Conservation (phyloP, 148 eudicot species). For the Rhododendron ferrugineum region DNA sequence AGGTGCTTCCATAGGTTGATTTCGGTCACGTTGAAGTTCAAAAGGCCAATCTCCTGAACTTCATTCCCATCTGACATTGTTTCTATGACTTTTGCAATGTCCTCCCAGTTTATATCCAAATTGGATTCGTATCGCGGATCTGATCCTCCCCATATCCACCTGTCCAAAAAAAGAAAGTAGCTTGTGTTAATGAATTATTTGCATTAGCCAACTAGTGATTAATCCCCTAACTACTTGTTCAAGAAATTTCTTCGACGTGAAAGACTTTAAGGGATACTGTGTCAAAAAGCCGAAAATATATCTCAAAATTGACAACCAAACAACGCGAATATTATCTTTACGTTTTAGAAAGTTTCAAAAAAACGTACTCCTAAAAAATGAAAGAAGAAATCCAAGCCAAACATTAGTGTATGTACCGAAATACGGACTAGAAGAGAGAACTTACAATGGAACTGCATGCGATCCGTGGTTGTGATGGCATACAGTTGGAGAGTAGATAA, state of each 20-base stretch:
- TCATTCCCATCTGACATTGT: slow-evolving; percentile 26
- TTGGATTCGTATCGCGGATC: slow-evolving; percentile 62
- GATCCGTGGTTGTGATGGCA: slow-evolving; percentile 30
- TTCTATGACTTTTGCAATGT: slow-evolving; percentile 33
- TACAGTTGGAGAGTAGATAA: slow-evolving; percentile 34
- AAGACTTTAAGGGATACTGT: not conserved
- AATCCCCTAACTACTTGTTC: not conserved
- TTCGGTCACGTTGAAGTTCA: slow-evolving; percentile 58
- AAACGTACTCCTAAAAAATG: not conserved
- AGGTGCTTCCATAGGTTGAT: slow-evolving; percentile 41
- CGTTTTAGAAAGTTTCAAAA: not conserved
- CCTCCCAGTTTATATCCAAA: slow-evolving; percentile 55
- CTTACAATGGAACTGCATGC: slow-evolving; percentile 35
- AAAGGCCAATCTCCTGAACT: slow-evolving; percentile 44
- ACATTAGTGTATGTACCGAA: not conserved
- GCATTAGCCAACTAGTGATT: not conserved
- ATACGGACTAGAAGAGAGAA: not conserved
- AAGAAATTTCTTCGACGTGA: not conserved
- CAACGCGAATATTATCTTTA: too few relatives aligned
- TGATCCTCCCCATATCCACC: slow-evolving; percentile 53
- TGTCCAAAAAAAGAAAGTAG: slow-evolving; percentile 23
- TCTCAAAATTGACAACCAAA: too few relatives aligned
- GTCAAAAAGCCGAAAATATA: not conserved
- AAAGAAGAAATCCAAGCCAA: too few relatives aligned
- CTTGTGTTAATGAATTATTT: slow-evolving; percentile 9